Evolutionary conservation across 495 filamentous ascomycete species (phyloP), one percentile per base, ranked within the genome.

Genomic region (Hypoxylon lenormandii): DNA sequence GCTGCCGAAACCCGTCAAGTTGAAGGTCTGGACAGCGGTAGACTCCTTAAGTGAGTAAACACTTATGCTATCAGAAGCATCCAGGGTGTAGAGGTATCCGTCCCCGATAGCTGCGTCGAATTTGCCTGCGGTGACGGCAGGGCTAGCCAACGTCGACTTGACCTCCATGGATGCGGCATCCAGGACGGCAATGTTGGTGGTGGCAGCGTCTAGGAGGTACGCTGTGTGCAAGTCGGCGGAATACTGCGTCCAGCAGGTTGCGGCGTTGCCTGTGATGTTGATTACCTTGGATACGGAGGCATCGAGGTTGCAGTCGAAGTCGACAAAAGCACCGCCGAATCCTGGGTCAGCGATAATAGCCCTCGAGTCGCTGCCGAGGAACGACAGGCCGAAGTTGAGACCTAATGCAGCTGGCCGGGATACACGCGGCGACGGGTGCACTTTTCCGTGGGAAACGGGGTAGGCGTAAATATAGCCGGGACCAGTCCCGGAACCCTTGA

Each of bases 181-280:
- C 1, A 78, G 18, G 8, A 65, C 18, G 2, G 70, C 70, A 33
- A 77, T 46, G 18, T 69, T 57, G 5, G 72, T 3, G 1, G 4
- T 6, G 0, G 51, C 65, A 2, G 40, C 72, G 62, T 78, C 76
- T 3, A 77, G 49, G 7, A 75, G 13, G 51, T 49, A 75, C 3
- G 71, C 58, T 5, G 46, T 47, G 28, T 68, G 53, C 30, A 72
- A 73, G 13, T 65, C 60, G 10, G 45, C 40, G 0, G 58, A 60
- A 53, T 70, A 76, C 11, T 45, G 53, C 4, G 59, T 57, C 76
- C 76, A 78, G 48, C 75, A 78, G 19, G 51, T 72, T 0, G 75
- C 75, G 0, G 2, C 30, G 50, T 78, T 38, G 33, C 56, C 62
- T 3, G 68, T 30, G 16, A 78, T 42, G 5, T 50, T 46, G 11